Conservation (phyloP, 2,329 filamentous ascomycete species). For the Pseudogymnoascus sp. region DNA sequence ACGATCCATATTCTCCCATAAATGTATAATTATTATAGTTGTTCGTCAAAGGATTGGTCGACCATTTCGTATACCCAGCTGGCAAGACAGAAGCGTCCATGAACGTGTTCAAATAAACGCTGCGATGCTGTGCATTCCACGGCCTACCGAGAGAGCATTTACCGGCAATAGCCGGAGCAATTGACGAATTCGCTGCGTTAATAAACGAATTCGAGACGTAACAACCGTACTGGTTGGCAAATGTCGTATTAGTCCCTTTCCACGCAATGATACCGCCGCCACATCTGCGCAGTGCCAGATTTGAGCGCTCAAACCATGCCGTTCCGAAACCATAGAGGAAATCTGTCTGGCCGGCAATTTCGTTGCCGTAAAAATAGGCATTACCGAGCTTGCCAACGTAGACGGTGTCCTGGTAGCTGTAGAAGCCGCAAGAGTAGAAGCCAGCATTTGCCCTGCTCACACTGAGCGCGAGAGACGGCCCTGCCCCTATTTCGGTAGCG, state of each 20-base stretch:
- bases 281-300: conserved; percentile 50
- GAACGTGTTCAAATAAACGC: conserved; percentile 43
- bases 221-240: conserved; percentile 58
- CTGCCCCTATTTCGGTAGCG: conserved; percentile 31
- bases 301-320: conserved; percentile 49
- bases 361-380: conserved; percentile 53
- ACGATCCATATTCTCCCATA: conserved; percentile 46
- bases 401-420: conserved; percentile 63
- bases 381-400: conserved; percentile 62
- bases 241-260: conserved; percentile 62
- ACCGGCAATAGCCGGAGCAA: conserved; percentile 30
- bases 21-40: conserved; percentile 34
- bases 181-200: conserved; percentile 45
- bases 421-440: conserved; percentile 60
- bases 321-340: conserved; percentile 65
- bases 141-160: conserved; percentile 47
- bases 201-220: conserved; percentile 53
- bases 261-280: conserved; percentile 62
- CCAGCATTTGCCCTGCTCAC: conserved; percentile 58
- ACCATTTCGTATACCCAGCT: conserved; percentile 46
- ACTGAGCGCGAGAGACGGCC: conserved; percentile 53
- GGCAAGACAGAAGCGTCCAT: conserved; percentile 44
- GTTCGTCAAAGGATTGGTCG: conserved; percentile 16
- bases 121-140: conserved; percentile 46
- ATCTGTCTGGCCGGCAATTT: conserved; percentile 59